Percentiles rank a stretch among this genome's conserved stretches.
Conservation (phyloP, 2,329 filamentous ascomycete species). For the Fusarium ambrosium region DNA sequence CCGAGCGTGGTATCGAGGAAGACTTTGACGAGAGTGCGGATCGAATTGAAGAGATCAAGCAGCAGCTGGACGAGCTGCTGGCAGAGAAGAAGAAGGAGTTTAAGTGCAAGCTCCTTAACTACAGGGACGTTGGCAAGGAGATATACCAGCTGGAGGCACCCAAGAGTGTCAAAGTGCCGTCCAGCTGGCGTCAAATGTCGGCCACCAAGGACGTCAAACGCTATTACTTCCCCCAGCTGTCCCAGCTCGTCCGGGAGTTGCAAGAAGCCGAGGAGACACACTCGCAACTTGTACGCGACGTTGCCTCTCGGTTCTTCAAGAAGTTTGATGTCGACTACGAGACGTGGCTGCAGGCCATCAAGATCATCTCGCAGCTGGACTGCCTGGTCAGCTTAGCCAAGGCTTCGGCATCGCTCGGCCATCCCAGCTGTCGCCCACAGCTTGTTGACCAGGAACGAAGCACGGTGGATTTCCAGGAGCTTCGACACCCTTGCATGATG, state of each 20-base stretch:
- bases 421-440: slow-evolving; percentile 88
- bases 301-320: slow-evolving; percentile 84
- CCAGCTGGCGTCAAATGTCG: slow-evolving; percentile 95
- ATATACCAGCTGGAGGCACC: slow-evolving; percentile 96
- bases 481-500: slow-evolving; percentile 95
- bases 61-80: slow-evolving; percentile 78
- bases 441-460: slow-evolving; percentile 90
- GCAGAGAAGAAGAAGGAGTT: slow-evolving; percentile 79
- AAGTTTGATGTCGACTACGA: slow-evolving; percentile 91
- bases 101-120: slow-evolving; percentile 79
- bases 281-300: slow-evolving; percentile 89
- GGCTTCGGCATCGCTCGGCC: slow-evolving; percentile 84
- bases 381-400: slow-evolving; percentile 94
- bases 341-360: slow-evolving; percentile 90
- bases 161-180: slow-evolving; percentile 86
- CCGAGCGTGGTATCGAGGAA: slow-evolving; percentile 87
- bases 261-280: slow-evolving; percentile 97
- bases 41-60: slow-evolving; percentile 80
- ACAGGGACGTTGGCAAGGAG: slow-evolving; percentile 92
- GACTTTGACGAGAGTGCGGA: slow-evolving; percentile 91
- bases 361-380: slow-evolving; percentile 91
- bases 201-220: slow-evolving; percentile 90
- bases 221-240: slow-evolving; percentile 91
- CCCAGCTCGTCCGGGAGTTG: slow-evolving; percentile 83
- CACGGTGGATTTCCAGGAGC: slow-evolving; percentile 90